Evolutionary conservation across 2,329 filamentous ascomycete species (phyloP).

Genomic region (Mycosphaerella arachidis): DNA sequence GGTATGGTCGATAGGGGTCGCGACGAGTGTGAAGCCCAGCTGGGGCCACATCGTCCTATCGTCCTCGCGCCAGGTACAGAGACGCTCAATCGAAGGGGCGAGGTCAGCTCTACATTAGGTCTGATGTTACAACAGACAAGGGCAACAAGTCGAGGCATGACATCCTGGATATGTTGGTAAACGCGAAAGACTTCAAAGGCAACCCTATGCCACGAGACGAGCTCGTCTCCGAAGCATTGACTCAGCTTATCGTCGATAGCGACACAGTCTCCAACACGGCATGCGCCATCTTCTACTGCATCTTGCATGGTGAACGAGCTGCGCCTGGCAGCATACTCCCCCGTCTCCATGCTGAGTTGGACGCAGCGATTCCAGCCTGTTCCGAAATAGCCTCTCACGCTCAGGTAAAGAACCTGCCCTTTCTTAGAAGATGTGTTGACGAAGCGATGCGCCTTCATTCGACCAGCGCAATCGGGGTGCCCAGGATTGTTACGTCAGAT

Average conservation of each 20-base stretch:
- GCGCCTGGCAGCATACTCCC: constrained; percentile 25
- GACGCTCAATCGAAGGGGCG: constrained; percentile 23
- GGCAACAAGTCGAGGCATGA: constrained; percentile 23
- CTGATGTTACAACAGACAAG: constrained; percentile 7
- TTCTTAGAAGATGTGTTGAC: constrained; percentile 30
- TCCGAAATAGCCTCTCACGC: constrained; percentile 16
- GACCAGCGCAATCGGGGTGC: constrained; percentile 25
- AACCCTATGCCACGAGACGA: constrained; percentile 29
- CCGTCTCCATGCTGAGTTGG: constrained; percentile 29
- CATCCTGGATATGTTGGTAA: constrained; percentile 31
- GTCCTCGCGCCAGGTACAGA: constrained; percentile 18
- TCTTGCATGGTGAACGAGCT: constrained; percentile 22
- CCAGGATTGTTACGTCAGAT: constrained; percentile 23
- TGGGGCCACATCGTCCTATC: constrained; percentile 16
- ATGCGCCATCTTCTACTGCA: constrained; percentile 25
- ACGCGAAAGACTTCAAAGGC: constrained; percentile 29
- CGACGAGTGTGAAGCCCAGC: constrained; percentile 23
- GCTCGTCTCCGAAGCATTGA: constrained; percentile 33
- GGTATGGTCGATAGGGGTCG: constrained; percentile 25
- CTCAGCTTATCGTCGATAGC: constrained; percentile 35
- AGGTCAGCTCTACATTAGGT: constrained; percentile 22
- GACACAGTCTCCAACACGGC: constrained; percentile 35
- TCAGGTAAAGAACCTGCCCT: constrained; percentile 29
- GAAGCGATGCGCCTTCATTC: constrained; percentile 33
- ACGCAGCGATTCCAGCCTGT: constrained; percentile 21